A percentile compares a stretch with the other conserved stretches of the same genome.
Evolutionary conservation across 805 yeast species (phyloP).

Genomic region (Kodamaea sagamina): DNA sequence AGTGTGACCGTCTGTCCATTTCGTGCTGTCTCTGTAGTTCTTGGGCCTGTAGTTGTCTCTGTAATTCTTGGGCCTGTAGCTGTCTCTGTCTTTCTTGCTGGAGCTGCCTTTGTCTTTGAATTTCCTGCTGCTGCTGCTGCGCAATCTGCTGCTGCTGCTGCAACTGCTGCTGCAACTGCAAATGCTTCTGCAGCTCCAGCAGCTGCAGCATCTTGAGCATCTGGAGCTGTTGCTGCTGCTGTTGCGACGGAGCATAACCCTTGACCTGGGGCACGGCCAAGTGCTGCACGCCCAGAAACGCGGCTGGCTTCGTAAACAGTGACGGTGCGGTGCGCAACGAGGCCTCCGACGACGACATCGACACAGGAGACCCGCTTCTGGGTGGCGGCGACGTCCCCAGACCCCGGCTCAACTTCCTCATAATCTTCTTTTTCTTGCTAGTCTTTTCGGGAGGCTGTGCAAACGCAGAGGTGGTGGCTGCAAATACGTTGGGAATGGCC

Average conservation of each 20-base stretch:
- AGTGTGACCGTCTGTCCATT: too few species aligned
- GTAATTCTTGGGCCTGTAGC: background rate
- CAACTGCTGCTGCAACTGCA: background rate
- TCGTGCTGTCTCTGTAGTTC: background rate
- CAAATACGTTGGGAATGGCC: background rate
- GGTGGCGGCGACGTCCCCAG: background rate
- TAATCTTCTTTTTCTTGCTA: background rate
- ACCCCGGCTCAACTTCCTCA: conserved; percentile 1
- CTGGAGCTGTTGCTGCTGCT: too few species aligned
- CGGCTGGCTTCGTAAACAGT: too few species aligned
- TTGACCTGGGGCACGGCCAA: too few species aligned
- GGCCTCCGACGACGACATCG: background rate
- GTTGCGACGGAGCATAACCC: too few species aligned
- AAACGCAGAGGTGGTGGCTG: background rate
- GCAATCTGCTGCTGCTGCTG: background rate
- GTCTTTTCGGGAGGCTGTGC: background rate
- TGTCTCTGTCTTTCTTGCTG: background rate
- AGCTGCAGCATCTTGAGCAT: background rate
- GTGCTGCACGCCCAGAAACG: too few species aligned
- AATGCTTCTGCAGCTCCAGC: background rate
- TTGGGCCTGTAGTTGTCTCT: too few species aligned
- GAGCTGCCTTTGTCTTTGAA: background rate
- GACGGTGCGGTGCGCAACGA: too few species aligned
- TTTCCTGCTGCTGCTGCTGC: background rate
- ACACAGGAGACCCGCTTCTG: background rate